Conservation (phyloP, 371 early-diverging fungal genomes). For the Entomophthora muscae region DNA sequence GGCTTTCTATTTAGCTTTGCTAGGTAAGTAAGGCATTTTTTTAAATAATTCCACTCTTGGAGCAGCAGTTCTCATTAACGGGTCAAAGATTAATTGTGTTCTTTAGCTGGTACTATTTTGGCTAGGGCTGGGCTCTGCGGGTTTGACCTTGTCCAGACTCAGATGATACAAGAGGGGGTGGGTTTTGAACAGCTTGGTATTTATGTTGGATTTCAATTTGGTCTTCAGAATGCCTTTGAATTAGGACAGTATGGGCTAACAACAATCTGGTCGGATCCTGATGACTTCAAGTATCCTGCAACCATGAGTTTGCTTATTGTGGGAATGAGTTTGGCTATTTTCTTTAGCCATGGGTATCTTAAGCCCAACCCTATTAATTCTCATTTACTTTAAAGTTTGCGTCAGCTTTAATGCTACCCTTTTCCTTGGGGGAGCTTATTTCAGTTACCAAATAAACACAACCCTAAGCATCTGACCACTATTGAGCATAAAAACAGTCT, state of each 20-base stretch:
- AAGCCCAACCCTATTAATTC: not conserved
- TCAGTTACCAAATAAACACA: no score
- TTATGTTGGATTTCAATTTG: not conserved
- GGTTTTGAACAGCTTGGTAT: not conserved
- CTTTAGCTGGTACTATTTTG: not conserved
- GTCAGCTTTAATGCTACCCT: no score
- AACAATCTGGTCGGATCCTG: not conserved
- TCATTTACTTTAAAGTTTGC: no score
- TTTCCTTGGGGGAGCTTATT: no score
- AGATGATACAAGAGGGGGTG: not conserved
- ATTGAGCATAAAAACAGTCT: no score
- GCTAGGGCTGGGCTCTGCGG: not conserved
- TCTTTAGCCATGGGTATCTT: not conserved
- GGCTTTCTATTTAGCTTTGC: no score
- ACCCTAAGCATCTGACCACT: no score
- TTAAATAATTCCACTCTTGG: no score
- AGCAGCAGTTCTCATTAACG: no score
- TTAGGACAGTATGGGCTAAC: not conserved
- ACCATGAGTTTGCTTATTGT: not conserved
- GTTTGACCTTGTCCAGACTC: not conserved
- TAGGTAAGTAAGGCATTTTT: no score
- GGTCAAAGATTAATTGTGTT: no score
- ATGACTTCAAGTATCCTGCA: not conserved
- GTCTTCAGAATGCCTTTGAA: not conserved
- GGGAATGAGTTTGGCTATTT: not conserved